A percentile compares a stretch with the other conserved stretches of the same genome.
These are phyloP conservation scores for Globisporangium abappressorium DNA, from an alignment of 352 stramenopile genomes.

Conservation along the genomic window DNA sequence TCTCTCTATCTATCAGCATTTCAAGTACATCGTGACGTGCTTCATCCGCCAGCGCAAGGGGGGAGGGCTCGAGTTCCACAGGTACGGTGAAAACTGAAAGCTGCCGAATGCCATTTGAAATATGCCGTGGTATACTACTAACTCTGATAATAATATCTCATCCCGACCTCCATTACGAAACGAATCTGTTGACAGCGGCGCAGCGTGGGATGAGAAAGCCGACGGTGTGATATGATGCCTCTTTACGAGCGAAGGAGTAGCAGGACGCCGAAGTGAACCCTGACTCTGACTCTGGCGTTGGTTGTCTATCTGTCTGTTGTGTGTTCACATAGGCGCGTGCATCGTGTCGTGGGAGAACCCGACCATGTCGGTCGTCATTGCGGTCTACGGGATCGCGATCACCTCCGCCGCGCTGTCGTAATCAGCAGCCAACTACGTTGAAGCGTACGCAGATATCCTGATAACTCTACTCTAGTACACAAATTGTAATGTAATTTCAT, in stretches of 20 bases:
- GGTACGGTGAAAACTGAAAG: slow-evolving; percentile 16
- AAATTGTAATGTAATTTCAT: not conserved
- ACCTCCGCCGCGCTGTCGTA: slow-evolving; percentile 16
- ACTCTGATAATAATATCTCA: no score
- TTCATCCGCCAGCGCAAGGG: slow-evolving; percentile 66
- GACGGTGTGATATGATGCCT: no score
- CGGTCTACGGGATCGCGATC: slow-evolving; percentile 66
- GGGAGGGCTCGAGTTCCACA: slow-evolving; percentile 56
- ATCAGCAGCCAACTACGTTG: no score
- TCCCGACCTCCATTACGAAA: no score
- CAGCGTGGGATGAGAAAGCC: no score
- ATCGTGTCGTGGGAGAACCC: slow-evolving; percentile 76
- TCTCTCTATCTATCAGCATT: slow-evolving; percentile 41
- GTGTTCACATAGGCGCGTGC: slow-evolving; percentile 38
- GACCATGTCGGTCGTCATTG: slow-evolving; percentile 61
- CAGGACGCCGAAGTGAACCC: no score
- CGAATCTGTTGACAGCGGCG: no score
- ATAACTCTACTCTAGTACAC: not conserved
- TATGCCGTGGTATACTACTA: no score
- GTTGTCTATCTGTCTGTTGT: not conserved
- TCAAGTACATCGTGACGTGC: slow-evolving; percentile 84
- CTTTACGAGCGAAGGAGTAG: no score
- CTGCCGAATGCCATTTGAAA: no score
- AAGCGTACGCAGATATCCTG: no score
- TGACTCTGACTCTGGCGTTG: not conserved